Base-by-base conservation (phyloP, 345 rosid genomes). In the Microcos paniculata region DNA sequence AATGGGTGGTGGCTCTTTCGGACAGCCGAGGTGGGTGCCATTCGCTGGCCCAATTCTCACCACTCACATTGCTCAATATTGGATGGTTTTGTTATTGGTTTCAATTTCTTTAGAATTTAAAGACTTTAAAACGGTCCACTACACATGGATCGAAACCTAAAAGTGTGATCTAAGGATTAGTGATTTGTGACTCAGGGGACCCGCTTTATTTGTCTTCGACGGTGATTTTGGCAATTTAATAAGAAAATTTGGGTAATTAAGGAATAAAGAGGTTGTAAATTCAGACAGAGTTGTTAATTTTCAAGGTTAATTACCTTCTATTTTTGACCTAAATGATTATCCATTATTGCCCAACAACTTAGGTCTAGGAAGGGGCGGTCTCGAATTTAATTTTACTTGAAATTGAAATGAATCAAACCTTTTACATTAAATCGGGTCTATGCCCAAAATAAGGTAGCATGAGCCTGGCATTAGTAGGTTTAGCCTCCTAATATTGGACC, bases 1-100 rank as follows among this genome's bases (percentile, higher is more conserved):
- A 7, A 56, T 2, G 28, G 72, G 23, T 8, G 49, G 63, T 28
- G 38, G 38, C 63, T 58, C 10, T 19, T 30, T 18, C 18, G 58
- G 49, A 28, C 33, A 26, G 70, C 63, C 63, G 53, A 46, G 38
- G 77, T 40, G 56, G 75, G 19, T 55, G 49, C 58, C 61, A 19
- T 62, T 26, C 28, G 49, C 33, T 31, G 65, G 26, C 14, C 12
- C 40, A 15, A 57, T 9, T 6, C 8, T 0, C 19, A 13, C 72
- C 72, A 76, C 35, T 56, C 14, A 19, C 8, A 7, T 10, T 10
- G 26, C 55, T 13, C 62, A 26, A 43, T 63, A 52, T 26, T 46
- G 51, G 72, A 33, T 68, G 40, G 56, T 7, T 67, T 35, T 62
- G 1, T 2, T 26, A 7, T 15, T 18, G 15, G 58, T 30, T 51